A percentile compares a stretch with the other conserved stretches of the same genome.
Conservation (phyloP, 2,329 filamentous ascomycete genomes). For the Fusarium haematococcum region DNA sequence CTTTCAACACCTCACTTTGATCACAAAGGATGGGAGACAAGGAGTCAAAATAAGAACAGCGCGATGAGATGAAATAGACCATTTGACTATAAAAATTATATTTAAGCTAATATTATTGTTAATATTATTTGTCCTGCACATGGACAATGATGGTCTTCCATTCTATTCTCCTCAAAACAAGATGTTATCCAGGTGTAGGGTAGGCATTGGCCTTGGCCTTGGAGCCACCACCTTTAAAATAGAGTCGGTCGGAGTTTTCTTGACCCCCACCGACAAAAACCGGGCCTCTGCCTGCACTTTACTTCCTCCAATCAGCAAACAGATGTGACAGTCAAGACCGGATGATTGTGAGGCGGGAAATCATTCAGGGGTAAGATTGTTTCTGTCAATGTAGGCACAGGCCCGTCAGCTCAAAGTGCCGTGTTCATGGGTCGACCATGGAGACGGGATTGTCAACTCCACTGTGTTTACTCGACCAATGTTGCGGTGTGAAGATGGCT, state of each 20-base stretch:
- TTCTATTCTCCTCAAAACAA: not conserved
- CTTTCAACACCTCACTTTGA: no score
- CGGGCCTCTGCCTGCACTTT: not conserved
- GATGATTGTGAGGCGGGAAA: not conserved
- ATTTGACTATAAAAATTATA: not conserved
- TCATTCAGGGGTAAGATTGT: not conserved
- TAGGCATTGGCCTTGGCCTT: not conserved
- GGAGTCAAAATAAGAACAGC: not conserved
- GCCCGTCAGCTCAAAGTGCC: not conserved
- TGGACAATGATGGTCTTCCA: not conserved
- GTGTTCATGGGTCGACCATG: not conserved
- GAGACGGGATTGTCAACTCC: not conserved
- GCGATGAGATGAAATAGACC: not conserved
- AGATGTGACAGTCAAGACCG: not conserved
- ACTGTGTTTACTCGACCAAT: not conserved
- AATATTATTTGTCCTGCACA: not conserved
- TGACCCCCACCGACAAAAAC: not conserved
- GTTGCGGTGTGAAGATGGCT: not conserved
- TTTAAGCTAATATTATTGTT: not conserved
- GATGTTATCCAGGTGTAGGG: not conserved
- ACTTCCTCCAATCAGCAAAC: not conserved
- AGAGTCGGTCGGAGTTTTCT: not conserved
- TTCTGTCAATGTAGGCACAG: not conserved
- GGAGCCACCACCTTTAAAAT: not conserved
- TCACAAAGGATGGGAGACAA: not conserved